A percentile compares a stretch with the other conserved stretches of the same genome.
Conservation (phyloP, 768 basidiomycete species). For the Tulasnella sp. region DNA sequence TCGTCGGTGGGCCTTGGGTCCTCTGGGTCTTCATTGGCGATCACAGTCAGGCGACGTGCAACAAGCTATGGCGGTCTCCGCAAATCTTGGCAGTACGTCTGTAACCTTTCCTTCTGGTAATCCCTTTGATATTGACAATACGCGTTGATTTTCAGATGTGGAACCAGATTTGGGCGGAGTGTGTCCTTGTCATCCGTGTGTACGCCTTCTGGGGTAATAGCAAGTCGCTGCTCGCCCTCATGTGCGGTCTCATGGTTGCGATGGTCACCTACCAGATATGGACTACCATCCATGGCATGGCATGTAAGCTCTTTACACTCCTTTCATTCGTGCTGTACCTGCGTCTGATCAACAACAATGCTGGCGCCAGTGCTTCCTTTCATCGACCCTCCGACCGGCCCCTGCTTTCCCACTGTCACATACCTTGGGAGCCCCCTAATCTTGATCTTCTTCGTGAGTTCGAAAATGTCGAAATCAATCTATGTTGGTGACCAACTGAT, state of each 20-base stretch:
- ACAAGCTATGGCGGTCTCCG: slow-evolving; percentile 1
- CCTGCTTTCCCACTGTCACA: slow-evolving; percentile 12
- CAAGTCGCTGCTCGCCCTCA: not conserved
- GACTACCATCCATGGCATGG: not conserved
- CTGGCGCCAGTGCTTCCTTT: slow-evolving; percentile 6
- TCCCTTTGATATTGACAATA: not conserved
- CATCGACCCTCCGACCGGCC: slow-evolving; percentile 7
- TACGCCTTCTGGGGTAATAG: slow-evolving; percentile 14
- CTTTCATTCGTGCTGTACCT: not conserved
- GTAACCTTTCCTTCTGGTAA: not conserved
- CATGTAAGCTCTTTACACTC: not conserved
- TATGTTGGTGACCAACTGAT: not conserved
- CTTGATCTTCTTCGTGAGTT: slow-evolving; percentile 11
- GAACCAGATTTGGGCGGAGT: slow-evolving; percentile 13
- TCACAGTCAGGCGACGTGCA: not conserved
- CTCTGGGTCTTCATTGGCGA: slow-evolving; percentile 11
- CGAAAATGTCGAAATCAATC: too few relatives aligned
- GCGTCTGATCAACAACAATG: not conserved
- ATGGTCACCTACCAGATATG: slow-evolving; percentile 9
- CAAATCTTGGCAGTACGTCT: slow-evolving; percentile 4
- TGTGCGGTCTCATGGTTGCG: not conserved
- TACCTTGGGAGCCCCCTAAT: slow-evolving; percentile 2
- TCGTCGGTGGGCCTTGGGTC: not conserved
- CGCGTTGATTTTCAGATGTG: slow-evolving; percentile 7
- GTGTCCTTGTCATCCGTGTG: slow-evolving; percentile 5